phyloP scores from a whole-genome alignment of 164 flowering plant genomes.

The Kingdonia uniflora region DNA sequence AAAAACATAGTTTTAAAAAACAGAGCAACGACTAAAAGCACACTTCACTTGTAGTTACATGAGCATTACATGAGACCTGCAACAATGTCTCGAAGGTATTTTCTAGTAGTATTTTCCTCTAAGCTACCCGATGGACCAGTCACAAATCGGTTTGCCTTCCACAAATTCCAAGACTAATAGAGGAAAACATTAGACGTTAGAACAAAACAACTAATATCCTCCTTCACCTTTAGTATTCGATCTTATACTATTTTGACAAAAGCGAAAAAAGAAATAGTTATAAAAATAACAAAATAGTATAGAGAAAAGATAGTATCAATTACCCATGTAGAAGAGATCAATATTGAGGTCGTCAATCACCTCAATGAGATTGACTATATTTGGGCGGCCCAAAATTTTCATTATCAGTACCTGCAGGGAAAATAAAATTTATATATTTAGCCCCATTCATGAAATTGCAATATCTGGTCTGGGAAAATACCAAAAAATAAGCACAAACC shows the following conservation, averaged over 20 bases:
- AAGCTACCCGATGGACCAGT: slow-evolving; percentile 54
- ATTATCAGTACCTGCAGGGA: slow-evolving; percentile 69
- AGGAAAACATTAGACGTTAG: background rate
- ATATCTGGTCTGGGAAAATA: no score
- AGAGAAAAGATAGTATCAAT: slow-evolving; percentile 8
- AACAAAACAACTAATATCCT: no score
- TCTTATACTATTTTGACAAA: background rate
- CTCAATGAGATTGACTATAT: slow-evolving; percentile 94
- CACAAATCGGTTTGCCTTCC: slow-evolving; percentile 76
- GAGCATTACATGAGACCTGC: slow-evolving; percentile 88
- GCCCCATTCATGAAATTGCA: background rate
- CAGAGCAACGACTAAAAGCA: background rate
- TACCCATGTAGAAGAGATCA: slow-evolving; percentile 99
- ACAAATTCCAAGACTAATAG: slow-evolving; percentile 87
- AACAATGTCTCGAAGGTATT: slow-evolving; percentile 76
- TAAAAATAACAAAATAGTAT: slow-evolving; percentile 7
- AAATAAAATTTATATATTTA: background rate
- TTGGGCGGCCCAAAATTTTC: slow-evolving; percentile 89
- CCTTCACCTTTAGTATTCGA: no score
- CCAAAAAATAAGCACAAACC: slow-evolving; percentile 26
- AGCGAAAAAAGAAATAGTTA: background rate
- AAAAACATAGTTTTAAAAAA: no score
- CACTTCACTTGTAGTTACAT: slow-evolving; percentile 34
- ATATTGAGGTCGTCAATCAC: slow-evolving; percentile 92
- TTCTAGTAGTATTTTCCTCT: slow-evolving; percentile 57